phyloP scores from a whole-genome alignment of 163 green algal genomes.

The Scenedesmus sp. region DNA sequence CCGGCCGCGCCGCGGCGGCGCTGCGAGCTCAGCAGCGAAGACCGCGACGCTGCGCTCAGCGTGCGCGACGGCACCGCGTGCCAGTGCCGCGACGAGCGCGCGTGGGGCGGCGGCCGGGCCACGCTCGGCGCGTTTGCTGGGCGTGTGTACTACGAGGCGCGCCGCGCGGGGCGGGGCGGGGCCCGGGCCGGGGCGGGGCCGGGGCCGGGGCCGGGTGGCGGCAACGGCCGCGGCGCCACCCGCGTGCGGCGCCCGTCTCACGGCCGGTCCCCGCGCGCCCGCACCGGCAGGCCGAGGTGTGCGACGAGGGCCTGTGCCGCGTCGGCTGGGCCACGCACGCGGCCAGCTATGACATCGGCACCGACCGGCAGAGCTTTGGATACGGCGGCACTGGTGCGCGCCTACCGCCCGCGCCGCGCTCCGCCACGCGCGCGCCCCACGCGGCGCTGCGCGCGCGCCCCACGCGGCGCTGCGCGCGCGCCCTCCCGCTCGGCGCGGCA shows the following conservation, averaged over 20 bases:
- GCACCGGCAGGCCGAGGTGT: slow-evolving; percentile 67
- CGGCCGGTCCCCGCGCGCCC: no score
- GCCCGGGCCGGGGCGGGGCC: no score
- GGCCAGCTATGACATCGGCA: slow-evolving; percentile 76
- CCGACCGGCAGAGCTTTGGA: slow-evolving; percentile 70
- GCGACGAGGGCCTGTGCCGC: slow-evolving; percentile 79
- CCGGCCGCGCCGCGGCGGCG: no score
- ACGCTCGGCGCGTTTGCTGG: slow-evolving; percentile 65
- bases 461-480: no score
- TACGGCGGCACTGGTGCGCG: slow-evolving; percentile 89
- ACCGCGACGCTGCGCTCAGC: slow-evolving; percentile 69
- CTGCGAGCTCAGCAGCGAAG: slow-evolving; percentile 64
- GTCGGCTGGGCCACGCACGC: slow-evolving; percentile 74
- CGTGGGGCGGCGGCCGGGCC: slow-evolving; percentile 71
- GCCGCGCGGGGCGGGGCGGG: no score
- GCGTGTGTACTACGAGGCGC: slow-evolving; percentile 61
- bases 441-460: no score
- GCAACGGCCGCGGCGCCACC: no score
- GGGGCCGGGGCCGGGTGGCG: no score
- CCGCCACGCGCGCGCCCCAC: no score
- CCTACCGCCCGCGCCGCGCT: no score
- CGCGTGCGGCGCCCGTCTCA: no score
- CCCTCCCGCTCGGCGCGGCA: no score
- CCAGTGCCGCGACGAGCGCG: slow-evolving; percentile 65
- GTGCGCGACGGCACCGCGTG: slow-evolving; percentile 63